Percentiles rank a stretch among this genome's conserved stretches.
These are phyloP conservation scores for Chrysosporium queenslandicum DNA, from an alignment of 2,329 filamentous ascomycete genomes.

Conservation along the genomic window DNA sequence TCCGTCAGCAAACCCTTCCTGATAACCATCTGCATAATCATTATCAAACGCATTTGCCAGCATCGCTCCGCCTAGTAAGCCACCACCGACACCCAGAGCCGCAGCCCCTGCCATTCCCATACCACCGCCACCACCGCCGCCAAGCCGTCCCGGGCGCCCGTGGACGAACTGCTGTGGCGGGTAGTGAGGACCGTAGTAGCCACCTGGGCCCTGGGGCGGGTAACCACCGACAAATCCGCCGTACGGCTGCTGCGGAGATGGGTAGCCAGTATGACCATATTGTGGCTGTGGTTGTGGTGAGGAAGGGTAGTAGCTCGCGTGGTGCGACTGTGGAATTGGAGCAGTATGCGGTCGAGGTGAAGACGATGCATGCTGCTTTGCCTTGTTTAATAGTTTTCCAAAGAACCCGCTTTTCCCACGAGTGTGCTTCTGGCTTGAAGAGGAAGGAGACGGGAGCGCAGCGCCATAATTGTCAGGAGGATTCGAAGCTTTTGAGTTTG, in stretches of 20 bases:
- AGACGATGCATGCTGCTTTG: slow-evolving; percentile 6
- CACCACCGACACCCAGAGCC: slow-evolving; percentile 69
- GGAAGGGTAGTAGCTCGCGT: background rate
- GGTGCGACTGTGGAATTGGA: background rate
- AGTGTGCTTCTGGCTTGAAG: background rate
- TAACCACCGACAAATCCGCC: background rate
- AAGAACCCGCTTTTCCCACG: slow-evolving; percentile 3
- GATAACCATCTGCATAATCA: slow-evolving; percentile 29
- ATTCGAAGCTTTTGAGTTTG: background rate
- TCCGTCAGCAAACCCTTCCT: slow-evolving; percentile 23
- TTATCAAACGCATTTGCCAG: slow-evolving; percentile 59
- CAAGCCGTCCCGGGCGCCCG: background rate
- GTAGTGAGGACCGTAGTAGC: background rate
- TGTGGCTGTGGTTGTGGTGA: background rate
- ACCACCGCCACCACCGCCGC: slow-evolving; percentile 2
- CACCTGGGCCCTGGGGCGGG: background rate
- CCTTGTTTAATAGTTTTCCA: slow-evolving; percentile 4
- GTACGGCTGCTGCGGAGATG: background rate
- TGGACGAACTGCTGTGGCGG: background rate
- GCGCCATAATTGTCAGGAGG: background rate
- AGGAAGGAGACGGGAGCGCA: background rate
- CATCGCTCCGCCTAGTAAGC: slow-evolving; percentile 66
- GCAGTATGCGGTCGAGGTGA: background rate
- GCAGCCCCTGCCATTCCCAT: slow-evolving; percentile 47
- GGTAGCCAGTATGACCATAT: background rate